Evolutionary conservation across 2,329 filamentous ascomycete species (phyloP), one percentile per base, ranked within the genome.

Genomic region (Aspergillus sp.): DNA sequence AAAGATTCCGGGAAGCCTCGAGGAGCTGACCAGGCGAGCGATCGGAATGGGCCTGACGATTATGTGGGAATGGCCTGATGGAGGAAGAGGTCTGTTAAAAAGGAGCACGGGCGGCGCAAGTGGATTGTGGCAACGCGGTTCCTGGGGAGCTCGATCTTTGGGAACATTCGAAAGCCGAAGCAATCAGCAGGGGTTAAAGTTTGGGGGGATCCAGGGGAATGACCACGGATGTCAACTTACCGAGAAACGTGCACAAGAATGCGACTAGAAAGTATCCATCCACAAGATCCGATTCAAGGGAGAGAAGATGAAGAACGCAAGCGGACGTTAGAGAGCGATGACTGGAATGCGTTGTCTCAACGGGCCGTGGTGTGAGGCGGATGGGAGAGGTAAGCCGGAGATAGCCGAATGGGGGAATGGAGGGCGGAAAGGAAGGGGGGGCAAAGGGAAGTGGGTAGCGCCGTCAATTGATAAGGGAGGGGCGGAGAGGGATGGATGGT

Each of bases 351-450:
- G 31, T 49, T 26, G 49, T 36, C n/a, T 2, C 29, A 22, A 52
- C 31, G 10, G 31, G 16, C 12, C 14, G 22, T 26, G 45, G 49
- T 24, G 22, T 36, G 14, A 26, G 31, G 29, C n/a, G 47, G 32
- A 42, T 42, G 14, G 22, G 70, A 69, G 47, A 49, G 55, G 49
- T 45, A 58, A 55, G 62, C 68, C 67, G 63, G 59, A 68, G 71
- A 68, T 71, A 72, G 64, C 65, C 65, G 67, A 67, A 36, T 54
- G 32, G 36, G 26, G 46, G 39, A 53, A 45, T 56, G 52, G 57
- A 36, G 62, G 57, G n/a, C 60, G 65, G 69, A 72, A 65, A 55
- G 52, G 22, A 49, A 57, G 36, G 46, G 51, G 56, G 56, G 26
- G 52, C 56, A 51, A 56, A 61, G 31, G 42, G 54, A 50, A 45